A percentile compares a stretch with the other conserved stretches of the same genome.
Conservation (phyloP, 2,329 filamentous ascomycete species). For the Periglandula ipomoeae region DNA sequence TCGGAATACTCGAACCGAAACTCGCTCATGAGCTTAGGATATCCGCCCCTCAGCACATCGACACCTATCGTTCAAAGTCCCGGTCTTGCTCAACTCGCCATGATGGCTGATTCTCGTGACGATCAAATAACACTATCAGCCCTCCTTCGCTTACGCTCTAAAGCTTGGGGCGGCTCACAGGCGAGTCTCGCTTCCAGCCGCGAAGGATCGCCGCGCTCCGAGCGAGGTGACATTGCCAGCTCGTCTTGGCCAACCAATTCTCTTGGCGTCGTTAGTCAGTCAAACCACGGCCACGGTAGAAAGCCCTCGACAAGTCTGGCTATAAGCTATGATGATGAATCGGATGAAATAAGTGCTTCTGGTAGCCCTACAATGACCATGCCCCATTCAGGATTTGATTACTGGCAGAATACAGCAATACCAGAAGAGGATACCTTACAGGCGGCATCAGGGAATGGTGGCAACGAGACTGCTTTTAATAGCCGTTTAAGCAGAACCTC, state of each 20-base stretch:
- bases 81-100: slow-evolving; percentile 68
- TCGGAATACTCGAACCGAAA: slow-evolving; percentile 96
- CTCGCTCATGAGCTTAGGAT: slow-evolving; percentile 65
- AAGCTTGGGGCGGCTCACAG: slow-evolving; percentile 75
- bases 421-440: background rate
- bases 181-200: slow-evolving; percentile 53
- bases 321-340: slow-evolving; percentile 38
- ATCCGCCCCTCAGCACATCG: slow-evolving; percentile 29
- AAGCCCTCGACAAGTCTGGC: slow-evolving; percentile 42
- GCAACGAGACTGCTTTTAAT: background rate
- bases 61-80: slow-evolving; percentile 52
- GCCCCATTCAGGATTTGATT: slow-evolving; percentile 20
- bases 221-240: slow-evolving; percentile 34
- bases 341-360: slow-evolving; percentile 35
- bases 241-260: slow-evolving; percentile 7
- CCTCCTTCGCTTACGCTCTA: slow-evolving; percentile 62
- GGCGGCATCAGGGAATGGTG: background rate
- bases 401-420: background rate
- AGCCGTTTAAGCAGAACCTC: background rate
- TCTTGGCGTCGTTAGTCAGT: slow-evolving; percentile 1
- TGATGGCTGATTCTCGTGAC: slow-evolving; percentile 44
- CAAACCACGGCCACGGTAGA: slow-evolving; percentile 25
- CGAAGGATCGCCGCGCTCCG: slow-evolving; percentile 41
- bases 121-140: slow-evolving; percentile 68
- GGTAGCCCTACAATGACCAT: slow-evolving; percentile 44